Evolutionary conservation across 345 rosid species (phyloP).

Genomic region (Populus pruinosa): DNA sequence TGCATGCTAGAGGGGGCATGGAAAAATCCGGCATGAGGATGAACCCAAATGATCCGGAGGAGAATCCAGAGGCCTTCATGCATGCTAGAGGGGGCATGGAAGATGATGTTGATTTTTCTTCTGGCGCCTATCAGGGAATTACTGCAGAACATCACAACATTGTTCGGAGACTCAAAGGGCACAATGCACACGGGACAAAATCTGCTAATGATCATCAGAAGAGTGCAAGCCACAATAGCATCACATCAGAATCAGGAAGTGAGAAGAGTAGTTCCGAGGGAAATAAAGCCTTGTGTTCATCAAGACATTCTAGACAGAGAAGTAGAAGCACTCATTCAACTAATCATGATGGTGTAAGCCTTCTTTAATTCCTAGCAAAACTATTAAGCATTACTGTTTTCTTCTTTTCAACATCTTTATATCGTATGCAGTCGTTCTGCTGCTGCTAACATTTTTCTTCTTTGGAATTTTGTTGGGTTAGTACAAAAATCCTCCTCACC

Average conservation of each 20-base stretch:
- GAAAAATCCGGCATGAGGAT: slow-evolving; percentile 23
- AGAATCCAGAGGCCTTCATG: slow-evolving; percentile 36
- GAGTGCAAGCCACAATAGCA: slow-evolving; percentile 13
- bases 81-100: neutral
- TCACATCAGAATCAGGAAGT: slow-evolving; percentile 18
- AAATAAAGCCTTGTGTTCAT: slow-evolving; percentile 20
- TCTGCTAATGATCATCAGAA: slow-evolving; percentile 9
- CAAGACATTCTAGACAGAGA: slow-evolving; percentile 16
- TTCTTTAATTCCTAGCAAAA: neutral
- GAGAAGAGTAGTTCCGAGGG: slow-evolving; percentile 25
- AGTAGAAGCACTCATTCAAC: slow-evolving; percentile 15
- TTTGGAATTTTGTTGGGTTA: too few species aligned
- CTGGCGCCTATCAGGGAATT: neutral
- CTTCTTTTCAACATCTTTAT: neutral
- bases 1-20: neutral
- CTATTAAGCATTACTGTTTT: neutral
- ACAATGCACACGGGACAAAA: neutral
- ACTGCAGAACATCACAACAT: neutral
- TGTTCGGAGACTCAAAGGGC: neutral
- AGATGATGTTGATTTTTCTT: neutral
- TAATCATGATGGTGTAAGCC: slow-evolving; percentile 5
- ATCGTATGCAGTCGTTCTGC: neutral
- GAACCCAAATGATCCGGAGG: slow-evolving; percentile 58
- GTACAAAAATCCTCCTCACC: too few species aligned
- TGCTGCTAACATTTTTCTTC: neutral